Percentiles rank a stretch among this genome's conserved stretches.
Evolutionary conservation across 495 filamentous ascomycete species (phyloP).

Genomic region (Aspergillus taichungensis): DNA sequence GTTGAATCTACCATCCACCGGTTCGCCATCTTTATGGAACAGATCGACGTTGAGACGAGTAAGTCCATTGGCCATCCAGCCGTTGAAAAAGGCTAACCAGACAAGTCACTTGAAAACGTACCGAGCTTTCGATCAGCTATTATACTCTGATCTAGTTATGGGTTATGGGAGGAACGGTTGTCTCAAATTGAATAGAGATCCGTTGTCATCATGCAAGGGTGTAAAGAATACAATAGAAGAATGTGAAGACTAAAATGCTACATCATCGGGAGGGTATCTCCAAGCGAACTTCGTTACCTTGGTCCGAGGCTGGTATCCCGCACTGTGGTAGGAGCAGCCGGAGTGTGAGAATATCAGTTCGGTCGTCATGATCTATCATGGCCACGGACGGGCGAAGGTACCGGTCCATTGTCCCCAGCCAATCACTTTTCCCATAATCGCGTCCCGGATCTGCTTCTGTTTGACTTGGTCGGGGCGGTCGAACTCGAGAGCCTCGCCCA

Average conservation of each 20-base stretch:
- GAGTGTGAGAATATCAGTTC: neutral
- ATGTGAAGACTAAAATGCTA: neutral
- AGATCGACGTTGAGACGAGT: conserved; percentile 14
- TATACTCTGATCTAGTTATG: too few species aligned
- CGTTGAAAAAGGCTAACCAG: too few species aligned
- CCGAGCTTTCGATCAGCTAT: too few species aligned
- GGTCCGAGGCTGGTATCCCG: too few species aligned
- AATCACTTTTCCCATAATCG: conserved; percentile 38
- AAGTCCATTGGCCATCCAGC: neutral
- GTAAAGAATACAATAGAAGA: too few species aligned
- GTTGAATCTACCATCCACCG: conserved; percentile 17
- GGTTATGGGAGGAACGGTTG: too few species aligned
- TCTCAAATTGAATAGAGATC: too few species aligned
- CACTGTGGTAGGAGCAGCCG: neutral
- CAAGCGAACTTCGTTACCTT: too few species aligned
- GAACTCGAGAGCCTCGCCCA: conserved; percentile 31
- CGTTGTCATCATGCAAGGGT: too few species aligned
- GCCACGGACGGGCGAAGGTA: conserved; percentile 33
- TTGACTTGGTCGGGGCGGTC: conserved; percentile 21
- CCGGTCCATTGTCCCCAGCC: conserved; percentile 46
- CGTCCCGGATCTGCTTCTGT: conserved; percentile 33
- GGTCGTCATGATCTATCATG: conserved; percentile 4
- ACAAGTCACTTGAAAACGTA: too few species aligned
- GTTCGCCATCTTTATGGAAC: conserved; percentile 18
- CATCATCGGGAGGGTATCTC: too few species aligned